Conservation (phyloP, 257 asterid genomes). For the Solanum verrucosum region DNA sequence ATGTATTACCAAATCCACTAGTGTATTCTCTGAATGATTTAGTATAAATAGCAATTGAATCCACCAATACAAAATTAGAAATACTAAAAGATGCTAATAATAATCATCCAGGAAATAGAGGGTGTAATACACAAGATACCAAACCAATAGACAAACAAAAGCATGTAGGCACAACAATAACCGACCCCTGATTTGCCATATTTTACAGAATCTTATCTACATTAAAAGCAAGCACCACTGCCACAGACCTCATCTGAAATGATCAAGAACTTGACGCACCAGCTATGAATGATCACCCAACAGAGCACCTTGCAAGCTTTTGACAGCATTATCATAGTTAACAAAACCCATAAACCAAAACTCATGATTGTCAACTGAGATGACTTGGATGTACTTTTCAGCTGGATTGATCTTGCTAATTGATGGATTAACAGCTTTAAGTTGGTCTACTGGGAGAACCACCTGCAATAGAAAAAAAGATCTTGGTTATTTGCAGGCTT, state of each 20-base stretch:
- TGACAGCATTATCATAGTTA: constrained; percentile 72
- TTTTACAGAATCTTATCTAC: background rate
- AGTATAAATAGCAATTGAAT: background rate
- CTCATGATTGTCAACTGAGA: constrained; percentile 78
- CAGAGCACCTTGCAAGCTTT: constrained; percentile 43
- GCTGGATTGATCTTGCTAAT: constrained; percentile 56
- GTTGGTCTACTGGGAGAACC: constrained; percentile 60
- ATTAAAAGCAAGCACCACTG: background rate
- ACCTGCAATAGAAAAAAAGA: constrained; percentile 32
- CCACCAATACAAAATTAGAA: background rate
- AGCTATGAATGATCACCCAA: constrained; percentile 16
- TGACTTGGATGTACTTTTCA: constrained; percentile 81
- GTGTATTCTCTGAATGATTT: background rate
- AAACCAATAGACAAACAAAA: background rate
- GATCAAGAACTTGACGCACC: background rate
- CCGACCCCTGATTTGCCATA: background rate
- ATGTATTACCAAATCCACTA: background rate
- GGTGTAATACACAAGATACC: background rate
- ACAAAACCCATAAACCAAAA: constrained; percentile 98
- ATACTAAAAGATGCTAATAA: background rate
- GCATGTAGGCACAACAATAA: background rate
- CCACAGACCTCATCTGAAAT: background rate
- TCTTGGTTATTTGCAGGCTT: background rate
- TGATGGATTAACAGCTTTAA: constrained; percentile 72
- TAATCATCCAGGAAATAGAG: background rate